Conservation (phyloP, 2,329 filamentous ascomycete genomes). For the Exserohilum rostratum region DNA sequence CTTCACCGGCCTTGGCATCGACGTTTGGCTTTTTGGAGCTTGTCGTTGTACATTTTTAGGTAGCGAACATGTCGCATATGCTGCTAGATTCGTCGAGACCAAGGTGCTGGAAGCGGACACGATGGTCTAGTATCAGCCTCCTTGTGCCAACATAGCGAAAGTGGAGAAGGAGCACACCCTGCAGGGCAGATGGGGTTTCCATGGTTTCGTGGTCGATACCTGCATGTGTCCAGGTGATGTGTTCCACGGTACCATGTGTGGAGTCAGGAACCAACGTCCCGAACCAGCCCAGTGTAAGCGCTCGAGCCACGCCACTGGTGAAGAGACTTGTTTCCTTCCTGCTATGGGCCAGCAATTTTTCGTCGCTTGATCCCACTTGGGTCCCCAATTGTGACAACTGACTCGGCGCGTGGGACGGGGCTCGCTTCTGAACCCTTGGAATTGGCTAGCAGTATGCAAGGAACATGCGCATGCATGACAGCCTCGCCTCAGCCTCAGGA, state of each 20-base stretch:
- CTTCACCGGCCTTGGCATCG: constrained; percentile 10
- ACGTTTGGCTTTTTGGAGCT: neutral
- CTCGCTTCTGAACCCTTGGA: constrained; percentile 7
- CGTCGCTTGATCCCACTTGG: neutral
- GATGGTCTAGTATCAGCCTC: constrained; percentile 9
- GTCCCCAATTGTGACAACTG: neutral
- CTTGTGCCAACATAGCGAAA: neutral
- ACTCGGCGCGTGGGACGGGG: neutral
- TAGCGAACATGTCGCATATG: constrained; percentile 1
- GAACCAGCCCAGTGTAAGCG: neutral
- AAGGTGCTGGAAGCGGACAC: neutral
- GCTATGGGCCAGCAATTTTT: neutral
- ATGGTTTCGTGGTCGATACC: constrained; percentile 1
- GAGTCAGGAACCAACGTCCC: constrained; percentile 1
- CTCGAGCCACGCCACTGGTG: neutral
- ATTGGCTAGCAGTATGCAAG: constrained; percentile 8
- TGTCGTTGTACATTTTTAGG: constrained; percentile 1
- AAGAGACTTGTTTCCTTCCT: neutral
- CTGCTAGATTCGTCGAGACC: neutral
- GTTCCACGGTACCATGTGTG: constrained; percentile 1
- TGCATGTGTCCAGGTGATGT: neutral
- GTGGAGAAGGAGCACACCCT: constrained; percentile 8
- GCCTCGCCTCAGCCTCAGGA: neutral
- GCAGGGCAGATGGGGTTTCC: neutral
- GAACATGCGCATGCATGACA: constrained; percentile 5